Evolutionary conservation across 768 basidiomycete genomes (phyloP), one percentile per base, ranked within the genome.

Genomic region (Lentinula detonsa): DNA sequence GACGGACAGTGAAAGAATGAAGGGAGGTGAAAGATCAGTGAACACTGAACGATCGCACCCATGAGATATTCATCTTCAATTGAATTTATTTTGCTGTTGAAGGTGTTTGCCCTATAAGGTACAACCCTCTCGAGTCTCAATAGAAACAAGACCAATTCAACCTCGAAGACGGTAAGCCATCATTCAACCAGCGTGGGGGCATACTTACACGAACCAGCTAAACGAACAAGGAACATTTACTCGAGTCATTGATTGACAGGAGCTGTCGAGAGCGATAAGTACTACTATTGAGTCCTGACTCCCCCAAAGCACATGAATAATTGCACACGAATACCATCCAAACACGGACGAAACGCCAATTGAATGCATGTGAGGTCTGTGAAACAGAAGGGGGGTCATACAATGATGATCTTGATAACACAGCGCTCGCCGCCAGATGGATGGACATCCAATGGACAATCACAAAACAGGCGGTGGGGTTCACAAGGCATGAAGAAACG

Each of bases 171-270:
- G 37, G 37, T 39, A 39, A 39, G 37, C 37, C 37, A 39, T 39
- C 37, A 39, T 46, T 23, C 2, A 23, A 7, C n/a, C n/a, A 46
- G 0, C 7, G 15, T 46, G n/a, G 45, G 28, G 45, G 28, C 21
- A 2, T 15, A 50, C 21, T 21, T 21, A 21, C 15, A 31, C 49
- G 11, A 50, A 39, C 37, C 37, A 39, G 37, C 37, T 21, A 50
- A 50, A 51, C 34, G 50, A 31, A 34, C 15, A 33, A 33, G 34
- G 34, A 5, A 51, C n/a, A 33, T 51, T 3, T 0, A 16, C 9
- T 33, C 18, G 23, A 56, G 37, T 56, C 39, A 56, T 31, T 28
- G 40, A 56, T 33, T 56, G 55, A 56, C 55, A 56, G 55, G 55
- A 56, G 55, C 40, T 56, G 55, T 43, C 55, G 5, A 56, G 28